Conservation (phyloP, 2,329 filamentous ascomycete genomes). For the Dryadomyces quercus-mongolicae region DNA sequence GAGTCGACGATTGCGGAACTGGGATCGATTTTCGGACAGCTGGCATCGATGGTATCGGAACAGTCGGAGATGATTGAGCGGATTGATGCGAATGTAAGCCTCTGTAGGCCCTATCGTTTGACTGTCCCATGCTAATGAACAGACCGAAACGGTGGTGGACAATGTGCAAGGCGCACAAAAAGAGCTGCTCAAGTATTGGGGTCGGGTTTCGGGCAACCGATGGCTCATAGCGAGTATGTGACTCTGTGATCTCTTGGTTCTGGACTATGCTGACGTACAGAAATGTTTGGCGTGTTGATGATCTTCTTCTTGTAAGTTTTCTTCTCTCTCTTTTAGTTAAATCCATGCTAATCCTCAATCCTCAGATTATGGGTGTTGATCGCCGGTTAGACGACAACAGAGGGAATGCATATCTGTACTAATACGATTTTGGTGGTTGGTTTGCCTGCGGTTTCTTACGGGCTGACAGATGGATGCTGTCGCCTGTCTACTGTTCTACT, state of each 20-base stretch:
- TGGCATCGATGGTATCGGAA: conserved; percentile 93
- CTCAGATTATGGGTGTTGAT: conserved; percentile 55
- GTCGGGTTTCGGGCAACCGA: conserved; percentile 80
- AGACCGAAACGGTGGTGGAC: conserved; percentile 89
- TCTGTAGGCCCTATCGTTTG: too few relatives aligned
- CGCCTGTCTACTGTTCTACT: background rate
- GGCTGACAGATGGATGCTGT: background rate
- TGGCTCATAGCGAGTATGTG: conserved; percentile 66
- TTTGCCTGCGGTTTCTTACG: conserved; percentile 11
- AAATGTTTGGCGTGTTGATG: conserved; percentile 85
- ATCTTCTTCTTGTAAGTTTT: conserved; percentile 63
- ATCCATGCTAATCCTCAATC: conserved; percentile 10
- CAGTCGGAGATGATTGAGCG: conserved; percentile 81
- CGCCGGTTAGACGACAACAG: conserved; percentile 28
- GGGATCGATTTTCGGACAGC: conserved; percentile 44
- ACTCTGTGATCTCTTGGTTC: background rate
- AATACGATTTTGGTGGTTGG: conserved; percentile 11
- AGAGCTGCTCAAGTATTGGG: conserved; percentile 96
- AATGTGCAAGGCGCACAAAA: conserved; percentile 96
- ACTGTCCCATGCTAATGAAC: background rate
- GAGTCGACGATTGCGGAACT: conserved; percentile 91
- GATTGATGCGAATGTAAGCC: conserved; percentile 16
- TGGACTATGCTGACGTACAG: conserved; percentile 2
- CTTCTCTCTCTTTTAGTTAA: background rate
- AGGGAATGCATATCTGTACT: background rate